Percentiles rank a stretch among this genome's conserved stretches.
Evolutionary conservation across 202 grass and related monocot genomes (phyloP).

Genomic region (Cymbopogon flexuosus): DNA sequence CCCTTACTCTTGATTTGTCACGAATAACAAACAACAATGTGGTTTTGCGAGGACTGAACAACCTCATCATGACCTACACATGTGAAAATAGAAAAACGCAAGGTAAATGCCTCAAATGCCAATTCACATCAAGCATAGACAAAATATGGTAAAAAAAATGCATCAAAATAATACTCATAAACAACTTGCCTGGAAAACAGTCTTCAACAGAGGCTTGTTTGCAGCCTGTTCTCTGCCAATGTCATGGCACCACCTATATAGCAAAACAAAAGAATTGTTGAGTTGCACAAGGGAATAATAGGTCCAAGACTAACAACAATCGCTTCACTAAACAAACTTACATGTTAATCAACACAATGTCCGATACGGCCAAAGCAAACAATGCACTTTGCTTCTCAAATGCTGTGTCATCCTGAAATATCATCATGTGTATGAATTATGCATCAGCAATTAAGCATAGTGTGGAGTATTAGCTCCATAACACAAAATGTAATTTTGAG

Average conservation of each 20-base stretch:
- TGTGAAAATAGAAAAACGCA: neutral
- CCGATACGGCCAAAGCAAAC: constrained; percentile 94
- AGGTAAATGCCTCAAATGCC: constrained; percentile 22
- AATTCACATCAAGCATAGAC: constrained; percentile 5
- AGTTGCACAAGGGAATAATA: constrained; percentile 12
- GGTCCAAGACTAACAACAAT: neutral
- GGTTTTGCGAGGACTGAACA: constrained; percentile 86
- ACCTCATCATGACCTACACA: constrained; percentile 89
- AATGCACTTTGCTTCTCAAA: constrained; percentile 96
- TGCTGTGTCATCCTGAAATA: constrained; percentile 80
- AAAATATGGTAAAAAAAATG: neutral
- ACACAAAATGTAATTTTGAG: constrained; percentile 21
- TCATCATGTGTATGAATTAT: constrained; percentile 7
- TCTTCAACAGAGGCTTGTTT: constrained; percentile 92
- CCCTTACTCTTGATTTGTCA: constrained; percentile 80
- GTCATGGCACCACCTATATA: constrained; percentile 95
- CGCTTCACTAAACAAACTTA: constrained; percentile 43
- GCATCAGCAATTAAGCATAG: constrained; percentile 7
- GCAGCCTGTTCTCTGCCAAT: constrained; percentile 97
- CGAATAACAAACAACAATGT: constrained; percentile 92
- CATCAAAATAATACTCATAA: neutral
- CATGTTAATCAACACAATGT: constrained; percentile 99
- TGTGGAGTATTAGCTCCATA: neutral
- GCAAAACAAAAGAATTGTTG: constrained; percentile 27
- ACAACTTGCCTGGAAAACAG: constrained; percentile 79